Percentiles rank a stretch among this genome's conserved stretches.
phyloP scores from a whole-genome alignment of 2,329 filamentous ascomycete species.

The Aureobasidium lini region DNA sequence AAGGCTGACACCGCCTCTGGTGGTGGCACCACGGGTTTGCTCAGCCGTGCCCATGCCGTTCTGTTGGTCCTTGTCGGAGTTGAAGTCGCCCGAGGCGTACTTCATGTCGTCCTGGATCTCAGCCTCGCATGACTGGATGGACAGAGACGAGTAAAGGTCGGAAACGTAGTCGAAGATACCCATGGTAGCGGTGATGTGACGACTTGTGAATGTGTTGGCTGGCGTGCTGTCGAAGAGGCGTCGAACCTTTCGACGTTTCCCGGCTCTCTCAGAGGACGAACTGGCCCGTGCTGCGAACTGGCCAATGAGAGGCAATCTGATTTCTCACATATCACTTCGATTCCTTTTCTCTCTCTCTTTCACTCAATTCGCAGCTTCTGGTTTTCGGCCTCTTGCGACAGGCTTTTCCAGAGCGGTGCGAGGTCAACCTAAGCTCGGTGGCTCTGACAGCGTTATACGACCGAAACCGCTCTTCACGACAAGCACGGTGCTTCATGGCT shows the following conservation, averaged over 20 bases:
- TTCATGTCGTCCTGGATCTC: slow-evolving; percentile 50
- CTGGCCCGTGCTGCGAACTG: not conserved
- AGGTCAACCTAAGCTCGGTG: too few relatives aligned
- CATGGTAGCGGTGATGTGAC: slow-evolving; percentile 37
- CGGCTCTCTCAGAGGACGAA: not conserved
- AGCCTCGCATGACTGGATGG: slow-evolving; percentile 52
- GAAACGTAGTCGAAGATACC: slow-evolving; percentile 58
- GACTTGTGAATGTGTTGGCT: slow-evolving; percentile 6
- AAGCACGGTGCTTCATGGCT: too few relatives aligned
- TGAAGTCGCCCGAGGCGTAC: slow-evolving; percentile 36
- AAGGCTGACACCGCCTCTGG: slow-evolving; percentile 33
- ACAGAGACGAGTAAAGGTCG: slow-evolving; percentile 59
- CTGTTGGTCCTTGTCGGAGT: slow-evolving; percentile 28
- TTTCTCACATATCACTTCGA: not conserved
- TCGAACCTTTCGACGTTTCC: slow-evolving; percentile 10
- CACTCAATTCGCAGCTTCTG: not conserved
- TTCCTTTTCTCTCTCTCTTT: not conserved
- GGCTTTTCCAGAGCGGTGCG: too few relatives aligned
- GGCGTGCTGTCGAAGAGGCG: slow-evolving; percentile 8
- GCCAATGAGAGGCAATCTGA: not conserved
- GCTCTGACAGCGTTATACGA: too few relatives aligned
- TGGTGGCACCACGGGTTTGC: slow-evolving; percentile 24
- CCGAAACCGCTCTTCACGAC: too few relatives aligned
- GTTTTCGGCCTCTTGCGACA: not conserved
- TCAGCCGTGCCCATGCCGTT: slow-evolving; percentile 23